Base-by-base conservation (phyloP, 306 rosid genomes). In the Sesbania bispinosa region DNA sequence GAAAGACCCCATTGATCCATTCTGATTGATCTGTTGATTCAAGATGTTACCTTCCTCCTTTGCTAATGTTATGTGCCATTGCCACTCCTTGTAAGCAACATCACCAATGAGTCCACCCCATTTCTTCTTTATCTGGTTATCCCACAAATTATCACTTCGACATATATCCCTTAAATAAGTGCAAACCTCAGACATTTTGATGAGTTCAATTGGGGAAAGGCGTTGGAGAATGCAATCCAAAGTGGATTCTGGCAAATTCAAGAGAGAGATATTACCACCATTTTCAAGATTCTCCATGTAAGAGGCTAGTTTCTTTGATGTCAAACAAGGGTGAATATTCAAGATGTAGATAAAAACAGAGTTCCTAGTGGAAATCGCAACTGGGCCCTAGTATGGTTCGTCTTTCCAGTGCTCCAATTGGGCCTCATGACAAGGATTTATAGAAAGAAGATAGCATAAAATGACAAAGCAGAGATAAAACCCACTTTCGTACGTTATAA, bases 211-310 rank as follows among this genome's bases (percentile, higher is more conserved):
- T 20, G 97, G 87, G 0, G 96, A 82, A 75, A 92, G 97, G 39
- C 29, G 79, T 32, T 63, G 77, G 19, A 92, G 82, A 68, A 92
- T 76, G 77, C 60, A 62, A 18, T 79, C 89, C 71, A 89, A 43
- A 20, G 71, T 67, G 74, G 85, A 59, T 58, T 87, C 85, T 9
- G 97, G 96, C 65, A 92, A 77, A 77, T 84, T 92, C 78, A 90
- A 61, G 53, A 88, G 82, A 68, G 75, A 83, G 21, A 41, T 39
- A 15, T 55, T 41, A 3, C 46, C 50, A n/a, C 50, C 32, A 65
- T 69, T 83, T 48, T 74, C 62, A 48, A 48, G 79, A 29, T 75
- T 81, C 72, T 69, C 81, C 74, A 61, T 32, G 9, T 7, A 32
- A 32, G 8, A n/a, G n/a, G n/a, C n/a, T n/a, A n/a, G n/a, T n/a